Percentiles rank a stretch among this genome's conserved stretches.
These are phyloP conservation scores for Paratinospora sagittata DNA, from an alignment of 164 flowering plant genomes.

Conservation along the genomic window DNA sequence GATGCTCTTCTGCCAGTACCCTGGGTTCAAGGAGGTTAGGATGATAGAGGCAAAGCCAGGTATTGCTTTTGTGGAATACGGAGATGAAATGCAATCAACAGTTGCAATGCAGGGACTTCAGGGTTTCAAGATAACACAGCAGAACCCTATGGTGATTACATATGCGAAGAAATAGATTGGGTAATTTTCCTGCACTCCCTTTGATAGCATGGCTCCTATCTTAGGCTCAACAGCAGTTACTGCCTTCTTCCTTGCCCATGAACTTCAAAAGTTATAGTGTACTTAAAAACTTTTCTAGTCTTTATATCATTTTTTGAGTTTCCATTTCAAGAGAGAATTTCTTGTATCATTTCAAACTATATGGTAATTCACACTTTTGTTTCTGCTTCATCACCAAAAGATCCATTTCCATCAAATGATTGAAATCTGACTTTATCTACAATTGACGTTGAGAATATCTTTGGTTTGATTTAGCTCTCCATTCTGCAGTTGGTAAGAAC, in stretches of 20 bases:
- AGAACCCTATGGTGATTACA: constrained; percentile 71
- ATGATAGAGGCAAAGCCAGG: constrained; percentile 97
- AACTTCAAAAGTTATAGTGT: too few species aligned
- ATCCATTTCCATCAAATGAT: neutral
- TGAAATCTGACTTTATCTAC: neutral
- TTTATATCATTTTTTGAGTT: too few species aligned
- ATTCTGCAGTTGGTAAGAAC: too few species aligned
- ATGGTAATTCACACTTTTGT: neutral
- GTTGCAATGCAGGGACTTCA: constrained; percentile 83
- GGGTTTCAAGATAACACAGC: constrained; percentile 65
- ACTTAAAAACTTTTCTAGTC: too few species aligned
- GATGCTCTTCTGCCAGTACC: constrained; percentile 73
- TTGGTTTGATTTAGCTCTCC: too few species aligned
- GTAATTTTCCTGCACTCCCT: neutral
- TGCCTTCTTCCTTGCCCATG: neutral
- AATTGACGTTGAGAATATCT: too few species aligned
- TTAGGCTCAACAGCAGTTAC: too few species aligned
- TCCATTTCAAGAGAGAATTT: neutral
- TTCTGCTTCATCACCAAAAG: neutral
- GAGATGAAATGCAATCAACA: constrained; percentile 76
- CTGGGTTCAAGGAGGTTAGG: constrained; percentile 91
- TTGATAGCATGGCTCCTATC: too few species aligned
- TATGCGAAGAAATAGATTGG: constrained; percentile 77
- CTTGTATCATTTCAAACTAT: neutral
- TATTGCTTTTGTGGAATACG: constrained; percentile 89